phyloP scores from a whole-genome alignment of 1,284 basidiomycete species.

The Cryptococcus sp. region DNA sequence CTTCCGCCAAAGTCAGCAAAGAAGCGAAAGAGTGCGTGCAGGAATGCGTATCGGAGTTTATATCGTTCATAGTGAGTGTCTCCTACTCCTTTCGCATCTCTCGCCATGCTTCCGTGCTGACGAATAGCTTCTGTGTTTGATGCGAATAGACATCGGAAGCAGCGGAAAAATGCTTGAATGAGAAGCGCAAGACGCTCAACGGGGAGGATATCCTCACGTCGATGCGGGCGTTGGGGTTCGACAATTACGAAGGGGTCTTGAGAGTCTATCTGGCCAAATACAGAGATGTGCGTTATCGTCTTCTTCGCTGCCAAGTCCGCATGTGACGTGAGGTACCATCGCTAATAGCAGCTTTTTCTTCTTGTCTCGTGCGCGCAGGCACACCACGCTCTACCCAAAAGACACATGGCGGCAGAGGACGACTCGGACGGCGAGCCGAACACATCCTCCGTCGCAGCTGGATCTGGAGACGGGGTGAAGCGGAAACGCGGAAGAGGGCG shows the following conservation, averaged over 20 bases:
- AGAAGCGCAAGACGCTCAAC: conserved; percentile 92
- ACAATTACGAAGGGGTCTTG: conserved; percentile 84
- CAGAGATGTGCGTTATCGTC: conserved; percentile 64
- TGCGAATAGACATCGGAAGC: conserved; percentile 55
- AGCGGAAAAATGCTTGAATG: conserved; percentile 93
- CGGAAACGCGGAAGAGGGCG: conserved; percentile 20
- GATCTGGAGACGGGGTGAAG: conserved; percentile 6
- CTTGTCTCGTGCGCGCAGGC: background rate
- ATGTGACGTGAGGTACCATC: background rate
- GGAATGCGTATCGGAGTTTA: conserved; percentile 94
- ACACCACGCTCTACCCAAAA: conserved; percentile 18
- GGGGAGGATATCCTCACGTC: conserved; percentile 85
- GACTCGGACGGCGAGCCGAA: conserved; percentile 9
- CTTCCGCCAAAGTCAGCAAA: conserved; percentile 93
- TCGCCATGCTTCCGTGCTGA: no score
- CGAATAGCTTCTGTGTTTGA: no score
- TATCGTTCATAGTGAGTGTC: conserved; percentile 74
- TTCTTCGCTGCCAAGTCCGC: background rate
- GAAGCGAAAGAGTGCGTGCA: conserved; percentile 97
- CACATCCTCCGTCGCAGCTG: background rate
- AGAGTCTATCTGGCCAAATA: conserved; percentile 91
- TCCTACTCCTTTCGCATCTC: background rate
- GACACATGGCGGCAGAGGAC: conserved; percentile 12
- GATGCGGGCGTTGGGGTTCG: conserved; percentile 91
- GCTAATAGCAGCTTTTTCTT: background rate